Evolutionary conservation across 345 rosid species (phyloP).

Genomic region (Melaleuca quinquenervia): DNA sequence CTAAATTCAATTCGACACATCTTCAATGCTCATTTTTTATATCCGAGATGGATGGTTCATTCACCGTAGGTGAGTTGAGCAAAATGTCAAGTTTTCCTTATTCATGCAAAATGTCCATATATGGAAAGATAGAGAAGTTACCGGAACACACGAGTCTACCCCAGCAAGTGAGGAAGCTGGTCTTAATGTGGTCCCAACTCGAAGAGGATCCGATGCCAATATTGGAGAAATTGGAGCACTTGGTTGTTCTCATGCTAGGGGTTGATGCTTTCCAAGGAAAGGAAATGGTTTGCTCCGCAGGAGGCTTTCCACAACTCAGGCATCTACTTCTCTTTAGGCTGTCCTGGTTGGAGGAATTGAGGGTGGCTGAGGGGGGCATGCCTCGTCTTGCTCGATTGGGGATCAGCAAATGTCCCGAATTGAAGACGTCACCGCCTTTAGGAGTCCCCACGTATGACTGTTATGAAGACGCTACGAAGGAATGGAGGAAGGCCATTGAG

Average conservation of each 20-base stretch:
- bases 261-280: slow-evolving; percentile 15
- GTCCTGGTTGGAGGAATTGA: slow-evolving; percentile 15
- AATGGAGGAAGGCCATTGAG: too few species aligned
- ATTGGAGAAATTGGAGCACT: slow-evolving; percentile 29
- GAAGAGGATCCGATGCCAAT: slow-evolving; percentile 30
- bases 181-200: slow-evolving; percentile 22
- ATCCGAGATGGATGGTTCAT: not conserved
- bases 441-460: not conserved
- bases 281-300: slow-evolving; percentile 12
- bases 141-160: slow-evolving; percentile 19
- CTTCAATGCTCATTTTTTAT: not conserved
- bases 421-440: slow-evolving; percentile 9
- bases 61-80: not conserved
- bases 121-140: slow-evolving; percentile 14
- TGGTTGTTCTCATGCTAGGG: slow-evolving; percentile 14
- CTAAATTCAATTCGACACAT: not conserved
- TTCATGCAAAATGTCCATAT: slow-evolving; percentile 6
- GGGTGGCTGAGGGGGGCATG: slow-evolving; percentile 26
- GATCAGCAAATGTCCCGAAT: not conserved
- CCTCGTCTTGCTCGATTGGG: not conserved
- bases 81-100: slow-evolving; percentile 5
- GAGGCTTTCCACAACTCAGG: slow-evolving; percentile 19
- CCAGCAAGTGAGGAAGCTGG: slow-evolving; percentile 21
- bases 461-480: too few species aligned
- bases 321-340: slow-evolving; percentile 3